Percentiles rank a stretch among this genome's conserved stretches.
Evolutionary conservation across 78 protist species (phyloP).

Genomic region (Dictyostelium firmibasis): DNA sequence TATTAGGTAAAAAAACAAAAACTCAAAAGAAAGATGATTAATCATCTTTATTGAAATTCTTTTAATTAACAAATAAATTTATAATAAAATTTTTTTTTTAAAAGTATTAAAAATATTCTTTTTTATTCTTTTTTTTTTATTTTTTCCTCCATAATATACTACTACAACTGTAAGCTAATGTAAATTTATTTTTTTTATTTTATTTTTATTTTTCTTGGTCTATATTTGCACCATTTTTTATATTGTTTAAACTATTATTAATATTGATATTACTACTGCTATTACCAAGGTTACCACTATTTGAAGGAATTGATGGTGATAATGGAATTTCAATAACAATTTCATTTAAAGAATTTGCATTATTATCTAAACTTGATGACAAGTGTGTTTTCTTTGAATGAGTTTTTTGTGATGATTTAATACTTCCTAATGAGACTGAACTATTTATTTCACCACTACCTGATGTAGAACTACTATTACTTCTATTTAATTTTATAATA

Average conservation of each 20-base stretch:
- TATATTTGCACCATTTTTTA: not conserved
- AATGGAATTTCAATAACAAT: not conserved
- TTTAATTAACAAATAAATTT: no score
- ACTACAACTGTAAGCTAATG: no score
- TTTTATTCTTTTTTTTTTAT: no score
- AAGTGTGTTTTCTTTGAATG: not conserved
- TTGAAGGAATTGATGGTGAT: not conserved
- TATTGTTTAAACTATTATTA: not conserved
- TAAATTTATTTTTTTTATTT: no score
- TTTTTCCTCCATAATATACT: no score
- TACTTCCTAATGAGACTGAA: not conserved
- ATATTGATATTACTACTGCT: not conserved
- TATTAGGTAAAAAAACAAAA: constrained; percentile 33
- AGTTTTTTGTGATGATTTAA: not conserved
- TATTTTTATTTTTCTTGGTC: not conserved
- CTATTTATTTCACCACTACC: not conserved
- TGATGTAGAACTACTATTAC: not conserved
- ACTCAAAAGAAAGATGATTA: constrained; percentile 59
- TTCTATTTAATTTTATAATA: not conserved
- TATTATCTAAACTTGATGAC: not conserved
- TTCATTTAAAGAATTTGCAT: not conserved
- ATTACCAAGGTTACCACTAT: not conserved
- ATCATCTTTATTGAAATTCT: not conserved
- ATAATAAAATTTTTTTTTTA: not conserved
- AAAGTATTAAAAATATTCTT: no score